Percentiles rank a stretch among this genome's conserved stretches.
These are phyloP conservation scores for Picochlorum costavermella DNA, from an alignment of 139 green algal species.

Conservation along the genomic window DNA sequence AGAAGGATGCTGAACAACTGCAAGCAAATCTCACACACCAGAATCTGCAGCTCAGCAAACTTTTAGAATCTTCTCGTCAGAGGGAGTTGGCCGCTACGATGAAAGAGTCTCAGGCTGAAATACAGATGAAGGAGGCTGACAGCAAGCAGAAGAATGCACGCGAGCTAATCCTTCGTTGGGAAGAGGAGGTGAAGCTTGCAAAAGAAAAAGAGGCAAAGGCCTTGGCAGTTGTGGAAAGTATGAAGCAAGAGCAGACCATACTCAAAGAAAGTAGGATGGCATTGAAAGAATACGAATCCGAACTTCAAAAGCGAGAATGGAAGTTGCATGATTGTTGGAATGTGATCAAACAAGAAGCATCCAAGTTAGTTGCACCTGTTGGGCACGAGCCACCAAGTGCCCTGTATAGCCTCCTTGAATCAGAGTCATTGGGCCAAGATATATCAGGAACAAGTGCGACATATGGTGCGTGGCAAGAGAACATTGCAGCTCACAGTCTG, in stretches of 20 bases:
- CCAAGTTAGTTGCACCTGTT: constrained; percentile 18
- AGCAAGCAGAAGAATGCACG: too few species aligned
- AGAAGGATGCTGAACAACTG: constrained; percentile 20
- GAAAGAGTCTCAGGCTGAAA: too few species aligned
- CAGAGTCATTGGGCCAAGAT: neutral
- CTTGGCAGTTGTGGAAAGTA: constrained; percentile 3
- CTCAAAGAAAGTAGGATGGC: constrained; percentile 19
- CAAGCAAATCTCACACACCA: constrained; percentile 16
- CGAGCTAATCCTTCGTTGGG: constrained; percentile 1
- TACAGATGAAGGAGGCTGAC: too few species aligned
- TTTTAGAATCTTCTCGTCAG: too few species aligned
- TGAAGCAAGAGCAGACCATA: constrained; percentile 19
- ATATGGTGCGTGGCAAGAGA: too few species aligned
- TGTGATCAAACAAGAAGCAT: constrained; percentile 14
- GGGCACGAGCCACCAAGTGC: neutral
- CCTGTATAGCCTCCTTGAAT: constrained; percentile 17
- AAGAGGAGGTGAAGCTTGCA: constrained; percentile 16
- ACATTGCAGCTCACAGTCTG: too few species aligned
- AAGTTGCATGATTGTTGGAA: constrained; percentile 43
- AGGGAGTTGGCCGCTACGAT: too few species aligned
- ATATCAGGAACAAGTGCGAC: too few species aligned
- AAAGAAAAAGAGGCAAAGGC: constrained; percentile 8
- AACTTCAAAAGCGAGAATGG: constrained; percentile 29
- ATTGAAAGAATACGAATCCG: constrained; percentile 28
- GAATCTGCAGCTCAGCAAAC: constrained; percentile 13